Evolutionary conservation across 2,329 filamentous ascomycete genomes (phyloP).

Genomic region (Plenodomus biglobosus): DNA sequence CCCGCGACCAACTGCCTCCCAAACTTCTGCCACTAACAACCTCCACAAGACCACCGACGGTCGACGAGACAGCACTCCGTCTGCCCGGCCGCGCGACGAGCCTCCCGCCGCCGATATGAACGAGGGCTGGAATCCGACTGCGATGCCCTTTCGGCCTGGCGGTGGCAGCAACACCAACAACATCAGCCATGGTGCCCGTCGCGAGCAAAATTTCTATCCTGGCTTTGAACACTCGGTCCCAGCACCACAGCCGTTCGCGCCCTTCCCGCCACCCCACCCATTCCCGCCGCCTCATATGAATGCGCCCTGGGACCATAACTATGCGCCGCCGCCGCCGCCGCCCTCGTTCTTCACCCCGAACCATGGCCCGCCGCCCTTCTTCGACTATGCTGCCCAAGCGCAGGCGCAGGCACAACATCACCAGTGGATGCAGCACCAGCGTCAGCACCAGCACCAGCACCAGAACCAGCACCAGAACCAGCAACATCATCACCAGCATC

Average conservation of each 20-base stretch:
- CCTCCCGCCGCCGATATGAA: conserved; percentile 22
- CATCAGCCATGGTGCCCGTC: conserved; percentile 1
- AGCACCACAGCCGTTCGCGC: conserved; percentile 6
- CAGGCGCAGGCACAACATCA: conserved; percentile 18
- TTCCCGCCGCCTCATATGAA: conserved; percentile 6
- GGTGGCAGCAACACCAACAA: conserved; percentile 4
- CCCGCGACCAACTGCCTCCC: conserved; percentile 26
- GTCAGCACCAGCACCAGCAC: neutral
- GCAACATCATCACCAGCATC: conserved; percentile 7
- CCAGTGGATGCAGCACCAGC: conserved; percentile 23
- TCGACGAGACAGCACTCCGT: conserved; percentile 21
- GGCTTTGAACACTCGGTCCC: conserved; percentile 13
- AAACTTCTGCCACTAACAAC: conserved; percentile 29
- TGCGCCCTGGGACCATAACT: conserved; percentile 11
- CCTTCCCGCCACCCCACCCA: conserved; percentile 7
- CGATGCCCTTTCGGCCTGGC: conserved; percentile 22
- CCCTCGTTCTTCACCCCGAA: conserved; percentile 12
- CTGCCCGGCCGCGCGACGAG: conserved; percentile 6
- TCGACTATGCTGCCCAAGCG: conserved; percentile 15
- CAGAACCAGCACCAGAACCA: neutral
- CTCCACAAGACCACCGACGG: conserved; percentile 24
- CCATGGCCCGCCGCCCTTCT: conserved; percentile 5
- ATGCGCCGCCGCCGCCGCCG: conserved; percentile 9
- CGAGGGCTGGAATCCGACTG: conserved; percentile 22
- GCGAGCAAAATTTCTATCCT: conserved; percentile 10